Evolutionary conservation across 1,284 basidiomycete genomes (phyloP).

Genomic region (Mycosarcoma maydis): DNA sequence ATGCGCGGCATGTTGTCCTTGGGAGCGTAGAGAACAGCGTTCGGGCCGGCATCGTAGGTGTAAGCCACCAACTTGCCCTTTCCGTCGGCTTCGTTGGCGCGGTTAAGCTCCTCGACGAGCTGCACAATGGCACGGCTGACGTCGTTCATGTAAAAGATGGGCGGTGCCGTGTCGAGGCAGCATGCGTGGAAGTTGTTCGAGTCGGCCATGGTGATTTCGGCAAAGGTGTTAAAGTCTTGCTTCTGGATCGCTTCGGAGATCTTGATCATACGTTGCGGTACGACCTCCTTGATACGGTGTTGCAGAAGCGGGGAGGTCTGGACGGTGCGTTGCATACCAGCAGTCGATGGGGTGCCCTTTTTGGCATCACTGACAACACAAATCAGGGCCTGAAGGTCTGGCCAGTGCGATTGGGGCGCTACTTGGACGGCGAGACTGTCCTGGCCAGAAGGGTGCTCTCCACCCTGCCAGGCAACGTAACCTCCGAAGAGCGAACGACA

Average conservation of each 20-base stretch:
- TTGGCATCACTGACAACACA: conserved; percentile 96
- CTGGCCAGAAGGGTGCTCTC: conserved; percentile 75
- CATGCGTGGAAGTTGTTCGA: conserved; percentile 94
- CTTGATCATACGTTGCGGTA: conserved; percentile 84
- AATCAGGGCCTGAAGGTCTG: conserved; percentile 92
- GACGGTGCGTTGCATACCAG: conserved; percentile 97
- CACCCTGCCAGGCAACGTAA: conserved; percentile 95
- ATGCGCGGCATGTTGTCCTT: conserved; percentile 68
- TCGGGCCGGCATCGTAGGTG: conserved; percentile 97
- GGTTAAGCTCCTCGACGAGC: conserved; percentile 87
- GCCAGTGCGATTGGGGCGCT: conserved; percentile 73
- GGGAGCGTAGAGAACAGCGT: conserved; percentile 94
- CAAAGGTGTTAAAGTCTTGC: conserved; percentile 88
- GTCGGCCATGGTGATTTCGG: conserved; percentile 91
- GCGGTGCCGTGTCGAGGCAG: conserved; percentile 93
- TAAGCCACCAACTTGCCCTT: conserved; percentile 86
- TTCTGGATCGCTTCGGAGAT: conserved; percentile 83
- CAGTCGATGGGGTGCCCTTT: conserved; percentile 93
- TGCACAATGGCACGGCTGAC: conserved; percentile 73
- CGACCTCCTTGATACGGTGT: conserved; percentile 86
- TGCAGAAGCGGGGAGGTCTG: conserved; percentile 88
- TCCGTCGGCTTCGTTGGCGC: conserved; percentile 73
- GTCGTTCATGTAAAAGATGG: conserved; percentile 99
- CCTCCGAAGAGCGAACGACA: conserved; percentile 97
- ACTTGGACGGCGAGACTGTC: conserved; percentile 91